Conservation (phyloP, 768 basidiomycete species). For the Phylloporus sp. region DNA sequence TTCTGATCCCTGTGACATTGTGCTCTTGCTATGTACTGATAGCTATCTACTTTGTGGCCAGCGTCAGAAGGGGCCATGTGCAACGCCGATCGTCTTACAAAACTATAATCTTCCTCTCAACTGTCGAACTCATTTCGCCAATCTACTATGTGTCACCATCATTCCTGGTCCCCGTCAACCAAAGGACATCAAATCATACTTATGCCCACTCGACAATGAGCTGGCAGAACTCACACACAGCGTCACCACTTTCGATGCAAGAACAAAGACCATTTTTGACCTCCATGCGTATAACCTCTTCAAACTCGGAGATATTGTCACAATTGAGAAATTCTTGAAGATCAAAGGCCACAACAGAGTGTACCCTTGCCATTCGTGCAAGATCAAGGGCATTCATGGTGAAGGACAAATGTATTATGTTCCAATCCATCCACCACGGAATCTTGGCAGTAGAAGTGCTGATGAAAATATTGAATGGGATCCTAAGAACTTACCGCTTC, state of each 20-base stretch:
- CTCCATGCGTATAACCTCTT: not conserved
- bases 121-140: not conserved
- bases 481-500: slow-evolving; percentile 31
- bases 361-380: not conserved
- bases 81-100: not conserved
- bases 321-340: not conserved
- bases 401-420: not conserved
- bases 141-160: not conserved
- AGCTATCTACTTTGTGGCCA: not conserved
- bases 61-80: not conserved
- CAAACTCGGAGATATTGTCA: not conserved
- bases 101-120: not conserved
- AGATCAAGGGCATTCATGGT: not conserved
- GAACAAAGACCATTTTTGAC: not conserved
- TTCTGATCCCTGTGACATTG: not conserved
- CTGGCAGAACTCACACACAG: not conserved
- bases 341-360: not conserved
- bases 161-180: not conserved
- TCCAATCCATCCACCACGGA: not conserved
- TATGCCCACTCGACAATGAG: not conserved
- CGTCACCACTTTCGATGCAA: not conserved
- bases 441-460: too few relatives aligned
- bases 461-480: not conserved
- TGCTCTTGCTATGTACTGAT: not conserved
- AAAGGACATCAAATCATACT: not conserved